Evolutionary conservation across 345 rosid species (phyloP).

Genomic region (Cardamine occulta): DNA sequence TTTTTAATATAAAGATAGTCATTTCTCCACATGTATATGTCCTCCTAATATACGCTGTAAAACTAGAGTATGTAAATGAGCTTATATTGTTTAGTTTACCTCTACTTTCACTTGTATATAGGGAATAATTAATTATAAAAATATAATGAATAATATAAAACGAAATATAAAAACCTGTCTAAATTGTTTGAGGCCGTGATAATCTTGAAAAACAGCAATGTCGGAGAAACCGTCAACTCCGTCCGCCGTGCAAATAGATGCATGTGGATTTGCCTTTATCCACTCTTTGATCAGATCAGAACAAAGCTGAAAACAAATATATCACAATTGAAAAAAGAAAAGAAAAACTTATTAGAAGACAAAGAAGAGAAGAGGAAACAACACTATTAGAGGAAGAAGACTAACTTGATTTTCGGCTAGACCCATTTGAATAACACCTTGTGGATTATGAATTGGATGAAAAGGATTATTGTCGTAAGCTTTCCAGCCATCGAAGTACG

Average conservation of each 20-base stretch:
- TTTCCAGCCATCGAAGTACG: constrained; percentile 87
- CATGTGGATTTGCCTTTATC: constrained; percentile 61
- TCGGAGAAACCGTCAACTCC: constrained; percentile 62
- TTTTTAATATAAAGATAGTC: too few species aligned
- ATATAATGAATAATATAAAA: constrained; percentile 3
- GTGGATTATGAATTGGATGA: constrained; percentile 57
- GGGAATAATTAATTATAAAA: neutral
- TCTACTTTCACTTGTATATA: neutral
- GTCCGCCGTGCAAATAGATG: constrained; percentile 77
- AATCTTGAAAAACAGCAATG: constrained; percentile 78
- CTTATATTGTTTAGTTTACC: neutral
- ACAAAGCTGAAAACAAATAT: constrained; percentile 60
- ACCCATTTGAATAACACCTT: constrained; percentile 87
- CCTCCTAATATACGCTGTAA: neutral
- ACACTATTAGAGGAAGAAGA: constrained; percentile 1
- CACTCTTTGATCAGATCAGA: constrained; percentile 64
- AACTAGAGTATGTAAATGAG: neutral
- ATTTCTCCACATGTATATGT: neutral
- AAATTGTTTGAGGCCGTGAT: constrained; percentile 72
- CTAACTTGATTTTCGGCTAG: constrained; percentile 83
- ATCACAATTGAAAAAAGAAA: constrained; percentile 2
- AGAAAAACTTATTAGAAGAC: neutral
- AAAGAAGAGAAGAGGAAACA: neutral
- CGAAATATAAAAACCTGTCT: constrained; percentile 51
- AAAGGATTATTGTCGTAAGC: constrained; percentile 70